Base-by-base conservation (phyloP, 75 land plant species). In the Adiantum capillusveneris region DNA sequence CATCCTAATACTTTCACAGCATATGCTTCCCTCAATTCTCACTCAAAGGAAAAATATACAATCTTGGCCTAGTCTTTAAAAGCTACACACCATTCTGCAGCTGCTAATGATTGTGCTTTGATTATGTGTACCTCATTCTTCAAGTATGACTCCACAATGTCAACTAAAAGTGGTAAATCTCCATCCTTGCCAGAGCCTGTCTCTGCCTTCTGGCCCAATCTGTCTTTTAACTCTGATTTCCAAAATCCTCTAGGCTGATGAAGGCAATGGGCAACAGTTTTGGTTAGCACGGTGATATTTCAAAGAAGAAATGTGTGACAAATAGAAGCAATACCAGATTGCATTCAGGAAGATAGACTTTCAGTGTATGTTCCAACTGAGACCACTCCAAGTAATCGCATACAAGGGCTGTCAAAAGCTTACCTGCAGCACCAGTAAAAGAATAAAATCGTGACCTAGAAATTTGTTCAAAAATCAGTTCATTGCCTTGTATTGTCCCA, bases 341-440 rank as follows among this genome's bases (percentile, higher is more conserved):
- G 53, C 91, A 87, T 66, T 95, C 97, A 0, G 99, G 99, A 62
- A 84, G 63, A 62, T 84, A 95, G 31, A 95, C 92, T 81, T 90
- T 95, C 44, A 90, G 48, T 0, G 99, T 86, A 71, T 84, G 97
- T 30, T 74, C 83, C 31, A 95, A 70, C 31, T 86, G 84, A 6
- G 89, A 87, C 99, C 99, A 95, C 42, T 95, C 99, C 72, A 95
- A 60, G 65, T 95, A 95, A 54, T 95, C 99, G 75, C 97, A 90
- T 46, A 95, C 48, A 21, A 95, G 60, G 25, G 89, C 97, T 59
- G 83, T 87, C 68, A 95, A 64, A 27, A 95, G 66, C 68, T 90
- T 84, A 36, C 99, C 99, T 95, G 97, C 48, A 60, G 9, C 7
- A 9, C 37, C 3, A 34, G 37, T 9, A 34, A n/a, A n/a, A n/a